Evolutionary conservation across 2,329 filamentous ascomycete species (phyloP).

Genomic region (Botryotinia narcissicola): DNA sequence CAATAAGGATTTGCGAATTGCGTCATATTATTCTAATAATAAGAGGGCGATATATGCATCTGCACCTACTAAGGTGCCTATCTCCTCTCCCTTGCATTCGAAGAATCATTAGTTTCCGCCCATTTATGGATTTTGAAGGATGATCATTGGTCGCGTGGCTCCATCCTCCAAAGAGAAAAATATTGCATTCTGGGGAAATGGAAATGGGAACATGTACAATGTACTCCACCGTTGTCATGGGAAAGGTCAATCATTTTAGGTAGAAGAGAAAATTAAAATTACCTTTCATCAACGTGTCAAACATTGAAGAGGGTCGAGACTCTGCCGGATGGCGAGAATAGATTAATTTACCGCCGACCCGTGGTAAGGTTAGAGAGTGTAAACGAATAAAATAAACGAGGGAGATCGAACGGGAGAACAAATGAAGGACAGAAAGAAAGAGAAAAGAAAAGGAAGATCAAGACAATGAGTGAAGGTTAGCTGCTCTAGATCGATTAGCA

Average conservation of each 20-base stretch:
- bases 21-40: conserved; percentile 14
- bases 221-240: background rate
- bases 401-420: background rate
- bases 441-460: background rate
- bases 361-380: background rate
- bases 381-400: background rate
- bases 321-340: background rate
- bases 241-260: background rate
- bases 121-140: background rate
- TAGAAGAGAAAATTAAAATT: conserved; percentile 12
- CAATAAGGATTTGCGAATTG: background rate
- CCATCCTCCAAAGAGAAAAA: background rate
- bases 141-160: background rate
- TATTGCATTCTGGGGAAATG: conserved; percentile 7
- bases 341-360: background rate
- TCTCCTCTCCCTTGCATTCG: background rate
- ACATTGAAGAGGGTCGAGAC: conserved; percentile 2
- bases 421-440: background rate
- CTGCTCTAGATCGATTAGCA: background rate
- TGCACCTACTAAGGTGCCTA: background rate
- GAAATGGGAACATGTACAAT: background rate
- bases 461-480: background rate
- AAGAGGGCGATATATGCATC: conserved; percentile 5
- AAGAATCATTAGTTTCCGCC: background rate
- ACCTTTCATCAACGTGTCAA: conserved; percentile 6